Evolutionary conservation across 2,329 filamentous ascomycete species (phyloP).

Genomic region (Pseudocercospora pini-densiflorae): DNA sequence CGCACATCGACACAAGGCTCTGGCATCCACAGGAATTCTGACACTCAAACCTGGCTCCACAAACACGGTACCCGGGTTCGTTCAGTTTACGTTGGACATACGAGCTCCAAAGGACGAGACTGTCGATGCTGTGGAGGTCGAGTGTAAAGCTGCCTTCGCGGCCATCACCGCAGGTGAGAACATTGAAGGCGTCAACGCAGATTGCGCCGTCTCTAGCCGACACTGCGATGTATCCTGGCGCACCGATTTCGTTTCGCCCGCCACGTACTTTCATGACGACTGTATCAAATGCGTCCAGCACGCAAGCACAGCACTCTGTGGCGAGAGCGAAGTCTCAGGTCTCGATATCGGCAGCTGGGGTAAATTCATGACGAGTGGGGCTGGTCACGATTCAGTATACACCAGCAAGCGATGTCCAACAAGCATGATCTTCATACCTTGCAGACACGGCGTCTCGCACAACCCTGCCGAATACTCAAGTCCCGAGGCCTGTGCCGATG

Average conservation of each 20-base stretch:
- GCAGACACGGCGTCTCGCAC: conserved; percentile 53
- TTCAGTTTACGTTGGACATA: conserved; percentile 71
- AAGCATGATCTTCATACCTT: conserved; percentile 55
- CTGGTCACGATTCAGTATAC: conserved; percentile 64
- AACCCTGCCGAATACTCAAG: conserved; percentile 53
- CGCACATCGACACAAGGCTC: conserved; percentile 62
- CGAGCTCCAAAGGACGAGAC: conserved; percentile 62
- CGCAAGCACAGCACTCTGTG: conserved; percentile 62
- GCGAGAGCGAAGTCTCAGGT: conserved; percentile 50
- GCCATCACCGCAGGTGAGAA: conserved; percentile 63
- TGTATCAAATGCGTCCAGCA: conserved; percentile 69
- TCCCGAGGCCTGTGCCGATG: conserved; percentile 52
- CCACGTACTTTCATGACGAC: conserved; percentile 67
- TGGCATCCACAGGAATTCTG: conserved; percentile 73
- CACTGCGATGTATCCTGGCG: conserved; percentile 61
- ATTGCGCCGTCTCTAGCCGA: conserved; percentile 45
- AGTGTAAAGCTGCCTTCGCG: conserved; percentile 62
- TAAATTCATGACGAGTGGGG: conserved; percentile 63
- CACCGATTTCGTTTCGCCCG: conserved; percentile 65
- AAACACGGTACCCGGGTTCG: conserved; percentile 73
- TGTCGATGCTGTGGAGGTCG: conserved; percentile 62
- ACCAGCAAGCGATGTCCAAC: conserved; percentile 50
- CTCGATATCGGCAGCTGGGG: conserved; percentile 38
- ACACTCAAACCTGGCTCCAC: conserved; percentile 69
- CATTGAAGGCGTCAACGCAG: conserved; percentile 51